phyloP scores from a whole-genome alignment of 108 stramenopile genomes.

The Nannochloropsis granulata region DNA sequence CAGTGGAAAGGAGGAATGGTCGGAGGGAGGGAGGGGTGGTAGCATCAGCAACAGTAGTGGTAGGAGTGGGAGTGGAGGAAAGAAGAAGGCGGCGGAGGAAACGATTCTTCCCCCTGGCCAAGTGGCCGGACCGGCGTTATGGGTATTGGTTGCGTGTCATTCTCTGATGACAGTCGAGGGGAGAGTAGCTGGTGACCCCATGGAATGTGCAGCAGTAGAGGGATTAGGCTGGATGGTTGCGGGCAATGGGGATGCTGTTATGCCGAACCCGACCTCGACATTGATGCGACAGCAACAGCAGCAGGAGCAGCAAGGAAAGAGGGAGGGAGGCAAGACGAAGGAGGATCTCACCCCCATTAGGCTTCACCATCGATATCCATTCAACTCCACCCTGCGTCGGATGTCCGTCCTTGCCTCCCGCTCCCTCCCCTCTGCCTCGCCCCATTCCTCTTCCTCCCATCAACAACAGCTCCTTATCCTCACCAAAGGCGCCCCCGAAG shows the following conservation, averaged over 20 bases:
- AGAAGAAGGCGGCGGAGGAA: background rate
- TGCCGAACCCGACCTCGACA: background rate
- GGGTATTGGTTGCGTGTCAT: constrained; percentile 79
- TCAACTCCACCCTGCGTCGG: constrained; percentile 64
- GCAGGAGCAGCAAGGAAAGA: background rate
- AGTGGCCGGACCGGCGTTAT: constrained; percentile 24
- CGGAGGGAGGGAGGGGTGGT: background rate
- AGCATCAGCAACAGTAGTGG: background rate
- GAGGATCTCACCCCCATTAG: constrained; percentile 24
- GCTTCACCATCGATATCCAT: constrained; percentile 50
- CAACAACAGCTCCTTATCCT: constrained; percentile 24
- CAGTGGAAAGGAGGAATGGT: background rate
- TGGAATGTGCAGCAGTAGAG: constrained; percentile 71
- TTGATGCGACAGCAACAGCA: background rate
- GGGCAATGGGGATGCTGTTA: background rate
- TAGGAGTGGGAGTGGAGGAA: background rate
- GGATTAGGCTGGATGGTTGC: constrained; percentile 48
- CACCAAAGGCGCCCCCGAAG: constrained; percentile 90
- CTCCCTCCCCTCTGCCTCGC: background rate
- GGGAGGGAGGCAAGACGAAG: constrained; percentile 1
- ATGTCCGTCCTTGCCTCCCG: constrained; percentile 45
- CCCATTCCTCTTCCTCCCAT: background rate
- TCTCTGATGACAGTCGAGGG: constrained; percentile 42
- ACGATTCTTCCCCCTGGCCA: background rate
- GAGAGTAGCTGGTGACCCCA: constrained; percentile 64